phyloP scores from a whole-genome alignment of 805 yeast genomes.

The Saccharomycopsis sp. region DNA sequence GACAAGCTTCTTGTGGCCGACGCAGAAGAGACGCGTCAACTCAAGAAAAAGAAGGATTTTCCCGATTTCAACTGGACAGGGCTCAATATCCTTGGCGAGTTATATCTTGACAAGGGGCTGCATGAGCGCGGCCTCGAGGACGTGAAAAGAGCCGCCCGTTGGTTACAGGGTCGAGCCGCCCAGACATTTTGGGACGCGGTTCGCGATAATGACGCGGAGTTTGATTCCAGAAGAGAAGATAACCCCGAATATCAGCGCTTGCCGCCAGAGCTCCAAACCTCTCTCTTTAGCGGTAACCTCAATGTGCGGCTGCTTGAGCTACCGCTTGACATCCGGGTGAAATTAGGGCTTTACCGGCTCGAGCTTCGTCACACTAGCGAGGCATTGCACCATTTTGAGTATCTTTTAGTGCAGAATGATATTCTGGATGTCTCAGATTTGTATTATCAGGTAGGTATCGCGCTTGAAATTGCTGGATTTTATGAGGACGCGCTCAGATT shows the following conservation, averaged over 20 bases:
- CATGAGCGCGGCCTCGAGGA: constrained; percentile 58
- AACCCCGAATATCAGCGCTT: constrained; percentile 39
- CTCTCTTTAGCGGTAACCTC: not conserved
- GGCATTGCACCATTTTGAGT: constrained; percentile 62
- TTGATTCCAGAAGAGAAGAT: constrained; percentile 61
- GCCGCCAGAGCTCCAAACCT: constrained; percentile 30
- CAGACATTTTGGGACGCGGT: constrained; percentile 40
- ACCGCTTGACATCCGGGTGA: constrained; percentile 83
- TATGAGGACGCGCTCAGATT: constrained; percentile 72
- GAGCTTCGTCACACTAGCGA: constrained; percentile 58
- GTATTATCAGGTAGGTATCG: constrained; percentile 67
- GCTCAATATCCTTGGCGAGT: constrained; percentile 74
- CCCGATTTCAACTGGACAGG: constrained; percentile 82
- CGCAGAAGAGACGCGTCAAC: constrained; percentile 22
- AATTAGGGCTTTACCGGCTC: constrained; percentile 70
- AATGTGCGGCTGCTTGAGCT: constrained; percentile 36
- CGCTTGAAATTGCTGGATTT: constrained; percentile 59
- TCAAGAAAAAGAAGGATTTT: constrained; percentile 30
- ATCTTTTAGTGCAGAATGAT: constrained; percentile 47
- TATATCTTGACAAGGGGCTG: constrained; percentile 63
- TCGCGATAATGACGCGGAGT: constrained; percentile 66
- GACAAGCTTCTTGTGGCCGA: constrained; percentile 22
- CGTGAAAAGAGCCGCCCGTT: constrained; percentile 67
- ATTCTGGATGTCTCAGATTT: constrained; percentile 65
- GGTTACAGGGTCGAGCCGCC: constrained; percentile 46